Evolutionary conservation across 371 early-diverging fungal genomes (phyloP), one percentile per base, ranked within the genome.

Genomic region (Mucor sp.): DNA sequence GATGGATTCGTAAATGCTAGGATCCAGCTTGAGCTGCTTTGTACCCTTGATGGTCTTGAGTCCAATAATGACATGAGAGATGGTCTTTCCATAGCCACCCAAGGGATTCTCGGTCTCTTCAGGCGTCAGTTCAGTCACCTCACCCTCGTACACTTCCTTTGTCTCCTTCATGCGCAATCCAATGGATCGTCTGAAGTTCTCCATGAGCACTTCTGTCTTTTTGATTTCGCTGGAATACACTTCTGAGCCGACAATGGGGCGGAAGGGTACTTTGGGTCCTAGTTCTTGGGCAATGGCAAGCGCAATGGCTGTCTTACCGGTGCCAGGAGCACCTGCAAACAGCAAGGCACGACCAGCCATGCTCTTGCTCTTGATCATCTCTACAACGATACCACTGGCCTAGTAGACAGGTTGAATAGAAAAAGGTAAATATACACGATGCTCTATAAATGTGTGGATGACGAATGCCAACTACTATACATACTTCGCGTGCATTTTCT

Each of bases 81-180:
- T 91, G 7, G 96, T 94, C 83, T 97, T 98, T 30, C 96, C 95
- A 74, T 97, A 97, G 33, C 93, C 91, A 41, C 95, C 95, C 21
- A 94, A 78, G 28, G 95, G 95, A 81, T 97, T 95, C 76, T 96
- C 98, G 19, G 94, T 94, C 80, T 98, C 98, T 66, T 94, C 97
- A 48, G 96, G 96, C 11, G 94, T 93, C 43, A 99, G 79, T 72
- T 99, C 98, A 4, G 97, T 97, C 50, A 99, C 98, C 82, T 99
- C 99, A 64, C 99, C 99, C 82, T 99, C 99, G 74, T 99, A 98
- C 4, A 99, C 98, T 80, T 97, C 97, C 78, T 97, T 97, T 59
- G 94, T 93, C 76, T 99, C 99, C 83, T 98, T 98, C 78, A 99
- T 95, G 32, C 96, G 89, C 58, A 99, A 82, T 83, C 95, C 98